Evolutionary conservation across 768 basidiomycete genomes (phyloP).

Genomic region (Pisolithus tinctorius): DNA sequence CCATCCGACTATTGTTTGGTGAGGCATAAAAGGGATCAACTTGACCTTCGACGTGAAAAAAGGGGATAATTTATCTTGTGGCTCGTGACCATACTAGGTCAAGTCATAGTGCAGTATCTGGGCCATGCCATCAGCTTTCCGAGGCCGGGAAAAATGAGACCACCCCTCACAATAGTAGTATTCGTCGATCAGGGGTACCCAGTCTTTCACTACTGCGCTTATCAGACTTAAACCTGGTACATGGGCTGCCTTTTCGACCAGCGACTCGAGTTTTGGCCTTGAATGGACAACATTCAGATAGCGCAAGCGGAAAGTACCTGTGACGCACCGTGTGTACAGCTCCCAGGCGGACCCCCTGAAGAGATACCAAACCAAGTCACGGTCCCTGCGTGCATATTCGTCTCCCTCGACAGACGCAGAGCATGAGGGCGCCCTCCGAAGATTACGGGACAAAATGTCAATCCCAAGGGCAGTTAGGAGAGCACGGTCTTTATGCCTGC

Average conservation of each 20-base stretch:
- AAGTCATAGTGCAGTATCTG: slow-evolving; percentile 41
- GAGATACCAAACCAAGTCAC: slow-evolving; percentile 78
- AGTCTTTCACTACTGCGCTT: slow-evolving; percentile 68
- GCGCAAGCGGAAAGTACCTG: slow-evolving; percentile 2
- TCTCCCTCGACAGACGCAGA: slow-evolving; percentile 60
- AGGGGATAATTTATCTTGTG: too few relatives aligned
- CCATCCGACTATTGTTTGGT: too few relatives aligned
- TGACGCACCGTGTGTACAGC: slow-evolving; percentile 58
- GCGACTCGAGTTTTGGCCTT: slow-evolving; percentile 68
- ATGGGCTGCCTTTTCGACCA: slow-evolving; percentile 48
- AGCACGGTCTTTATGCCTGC: slow-evolving; percentile 42
- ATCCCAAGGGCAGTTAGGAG: slow-evolving; percentile 58
- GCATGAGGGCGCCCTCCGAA: slow-evolving; percentile 60
- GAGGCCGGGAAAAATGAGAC: not conserved
- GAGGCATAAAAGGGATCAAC: too few relatives aligned
- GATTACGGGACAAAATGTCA: slow-evolving; percentile 66
- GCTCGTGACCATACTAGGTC: too few relatives aligned
- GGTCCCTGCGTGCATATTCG: slow-evolving; percentile 79
- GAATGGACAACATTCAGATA: slow-evolving; percentile 1
- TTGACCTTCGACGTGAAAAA: too few relatives aligned
- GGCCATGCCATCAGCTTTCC: slow-evolving; percentile 3
- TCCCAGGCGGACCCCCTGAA: slow-evolving; percentile 84
- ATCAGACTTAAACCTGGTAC: slow-evolving; percentile 64
- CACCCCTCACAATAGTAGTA: slow-evolving; percentile 80
- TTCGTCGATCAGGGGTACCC: slow-evolving; percentile 84